Percentiles rank a stretch among this genome's conserved stretches.
These are phyloP conservation scores for Xylariaceae sp. DNA, from an alignment of 2,329 filamentous ascomycete species.

Conservation along the genomic window DNA sequence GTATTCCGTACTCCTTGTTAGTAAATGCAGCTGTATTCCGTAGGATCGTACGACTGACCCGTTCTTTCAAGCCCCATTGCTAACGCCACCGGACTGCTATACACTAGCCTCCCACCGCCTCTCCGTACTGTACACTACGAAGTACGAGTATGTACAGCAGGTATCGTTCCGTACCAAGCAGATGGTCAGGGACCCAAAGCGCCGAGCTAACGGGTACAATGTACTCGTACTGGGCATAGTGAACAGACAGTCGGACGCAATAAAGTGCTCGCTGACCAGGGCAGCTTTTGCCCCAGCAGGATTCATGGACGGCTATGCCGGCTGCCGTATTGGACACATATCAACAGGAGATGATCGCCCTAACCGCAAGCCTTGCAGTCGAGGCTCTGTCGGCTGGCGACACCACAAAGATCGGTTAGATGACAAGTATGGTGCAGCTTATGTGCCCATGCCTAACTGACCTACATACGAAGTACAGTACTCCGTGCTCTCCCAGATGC, in stretches of 20 bases:
- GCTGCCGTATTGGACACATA: background rate
- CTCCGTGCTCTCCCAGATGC: background rate
- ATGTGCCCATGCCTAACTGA: background rate
- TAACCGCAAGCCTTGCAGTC: background rate
- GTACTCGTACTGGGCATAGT: background rate
- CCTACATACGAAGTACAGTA: background rate
- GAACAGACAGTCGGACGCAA: background rate
- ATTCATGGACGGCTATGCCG: background rate
- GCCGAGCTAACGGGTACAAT: background rate
- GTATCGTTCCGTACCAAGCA: background rate
- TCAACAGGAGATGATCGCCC: background rate
- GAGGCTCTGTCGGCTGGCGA: background rate
- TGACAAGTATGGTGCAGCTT: background rate
- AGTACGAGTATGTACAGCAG: too few species aligned
- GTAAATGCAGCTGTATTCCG: background rate
- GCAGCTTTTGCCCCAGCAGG: background rate
- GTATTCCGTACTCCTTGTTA: background rate
- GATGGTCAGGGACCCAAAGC: background rate
- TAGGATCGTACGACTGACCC: background rate
- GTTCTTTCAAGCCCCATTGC: background rate
- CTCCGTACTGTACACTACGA: background rate
- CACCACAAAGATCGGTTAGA: background rate
- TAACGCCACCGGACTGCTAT: constrained; percentile 1
- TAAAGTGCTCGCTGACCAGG: background rate
- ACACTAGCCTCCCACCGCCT: background rate